These are phyloP conservation scores for Tricholoma bakamatsutake DNA, from an alignment of 768 basidiomycete species.

Conservation along the genomic window DNA sequence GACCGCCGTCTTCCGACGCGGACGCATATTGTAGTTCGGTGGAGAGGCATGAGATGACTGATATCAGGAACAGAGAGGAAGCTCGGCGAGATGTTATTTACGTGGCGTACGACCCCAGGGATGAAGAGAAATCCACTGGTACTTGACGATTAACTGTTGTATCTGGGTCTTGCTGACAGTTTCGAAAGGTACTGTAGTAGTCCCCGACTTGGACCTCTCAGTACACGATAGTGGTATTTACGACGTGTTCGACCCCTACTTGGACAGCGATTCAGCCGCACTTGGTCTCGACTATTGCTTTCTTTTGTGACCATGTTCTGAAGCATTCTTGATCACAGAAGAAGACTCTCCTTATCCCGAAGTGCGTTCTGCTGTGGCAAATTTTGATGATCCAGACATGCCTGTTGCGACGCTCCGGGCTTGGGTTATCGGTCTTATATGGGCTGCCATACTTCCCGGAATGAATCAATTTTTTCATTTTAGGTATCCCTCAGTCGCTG, in stretches of 20 bases:
- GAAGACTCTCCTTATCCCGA: slow-evolving; percentile 87
- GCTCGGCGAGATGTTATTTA: slow-evolving; percentile 16
- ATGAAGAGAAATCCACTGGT: slow-evolving; percentile 31
- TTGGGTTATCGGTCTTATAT: slow-evolving; percentile 52
- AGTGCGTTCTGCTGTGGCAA: slow-evolving; percentile 71
- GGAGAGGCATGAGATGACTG: slow-evolving; percentile 33
- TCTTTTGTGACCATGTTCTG: not conserved
- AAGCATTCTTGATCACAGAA: slow-evolving; percentile 18
- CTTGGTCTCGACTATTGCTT: slow-evolving; percentile 5
- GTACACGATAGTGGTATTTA: slow-evolving; percentile 22
- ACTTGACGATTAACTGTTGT: not conserved
- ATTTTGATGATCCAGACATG: slow-evolving; percentile 64
- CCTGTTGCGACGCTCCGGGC: slow-evolving; percentile 54
- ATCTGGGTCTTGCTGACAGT: slow-evolving; percentile 1
- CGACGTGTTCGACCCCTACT: slow-evolving; percentile 31
- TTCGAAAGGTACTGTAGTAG: slow-evolving; percentile 14
- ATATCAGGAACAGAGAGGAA: slow-evolving; percentile 24
- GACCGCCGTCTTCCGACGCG: slow-evolving; percentile 16
- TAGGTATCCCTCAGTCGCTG: slow-evolving; percentile 58
- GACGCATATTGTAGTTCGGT: slow-evolving; percentile 13
- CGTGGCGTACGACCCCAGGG: slow-evolving; percentile 18
- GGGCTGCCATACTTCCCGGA: slow-evolving; percentile 59
- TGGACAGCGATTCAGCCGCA: slow-evolving; percentile 23
- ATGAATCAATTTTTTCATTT: slow-evolving; percentile 79
- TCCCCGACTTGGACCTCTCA: slow-evolving; percentile 14